Percentiles rank a stretch among this genome's conserved stretches.
Conservation (phyloP, 2,329 filamentous ascomycete genomes). For the Rhynchosporium secalis region DNA sequence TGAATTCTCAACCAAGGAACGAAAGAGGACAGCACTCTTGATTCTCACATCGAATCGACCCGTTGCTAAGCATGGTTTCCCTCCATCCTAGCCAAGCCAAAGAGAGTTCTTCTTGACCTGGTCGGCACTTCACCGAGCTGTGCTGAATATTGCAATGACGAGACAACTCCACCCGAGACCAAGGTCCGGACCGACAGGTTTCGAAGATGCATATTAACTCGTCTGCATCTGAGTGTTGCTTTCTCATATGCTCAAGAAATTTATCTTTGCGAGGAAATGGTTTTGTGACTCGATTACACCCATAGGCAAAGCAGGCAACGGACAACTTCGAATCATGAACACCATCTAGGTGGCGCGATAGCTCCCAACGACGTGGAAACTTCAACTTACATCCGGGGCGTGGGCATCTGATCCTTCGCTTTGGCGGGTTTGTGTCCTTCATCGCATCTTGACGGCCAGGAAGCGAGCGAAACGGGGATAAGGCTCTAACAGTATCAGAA, state of each 20-base stretch:
- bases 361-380: slow-evolving; percentile 22
- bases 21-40: slow-evolving; percentile 15
- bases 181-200: slow-evolving; percentile 15
- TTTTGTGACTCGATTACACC: slow-evolving; percentile 19
- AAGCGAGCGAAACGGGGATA: too few relatives aligned
- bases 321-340: slow-evolving; percentile 12
- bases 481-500: too few relatives aligned
- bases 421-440: background rate
- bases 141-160: slow-evolving; percentile 3
- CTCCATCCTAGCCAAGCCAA: background rate
- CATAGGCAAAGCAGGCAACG: slow-evolving; percentile 19
- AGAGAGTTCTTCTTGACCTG: background rate
- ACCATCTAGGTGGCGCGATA: slow-evolving; percentile 17
- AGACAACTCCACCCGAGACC: slow-evolving; percentile 10
- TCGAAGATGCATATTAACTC: slow-evolving; percentile 17
- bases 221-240: slow-evolving; percentile 9
- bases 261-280: slow-evolving; percentile 22
- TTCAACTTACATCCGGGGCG: slow-evolving; percentile 17
- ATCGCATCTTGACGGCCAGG: too few relatives aligned
- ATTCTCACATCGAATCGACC: slow-evolving; percentile 1
- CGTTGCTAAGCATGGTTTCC: slow-evolving; percentile 1
- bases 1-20: slow-evolving; percentile 17
- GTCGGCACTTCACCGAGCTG: background rate
- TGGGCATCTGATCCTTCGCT: slow-evolving; percentile 19
- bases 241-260: slow-evolving; percentile 21